These are phyloP conservation scores for Herpetospermum pedunculosum DNA, from an alignment of 306 rosid species.

Conservation along the genomic window DNA sequence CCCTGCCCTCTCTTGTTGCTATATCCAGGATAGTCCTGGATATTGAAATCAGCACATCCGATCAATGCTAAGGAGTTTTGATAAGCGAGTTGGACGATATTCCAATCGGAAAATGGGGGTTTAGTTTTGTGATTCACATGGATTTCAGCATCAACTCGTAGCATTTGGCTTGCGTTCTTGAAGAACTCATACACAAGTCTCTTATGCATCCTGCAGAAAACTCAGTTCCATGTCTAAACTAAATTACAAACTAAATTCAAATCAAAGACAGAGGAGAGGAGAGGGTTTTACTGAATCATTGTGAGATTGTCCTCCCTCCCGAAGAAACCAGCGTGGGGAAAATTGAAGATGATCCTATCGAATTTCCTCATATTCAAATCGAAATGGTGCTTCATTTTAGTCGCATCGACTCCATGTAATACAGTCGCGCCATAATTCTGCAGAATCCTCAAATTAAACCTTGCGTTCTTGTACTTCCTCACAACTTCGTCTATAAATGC, in stretches of 20 bases:
- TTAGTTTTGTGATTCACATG: conserved; percentile 48
- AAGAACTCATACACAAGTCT: conserved; percentile 35
- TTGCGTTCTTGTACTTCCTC: neutral
- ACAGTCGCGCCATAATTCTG: neutral
- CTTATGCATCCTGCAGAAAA: conserved; percentile 38
- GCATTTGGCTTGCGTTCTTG: conserved; percentile 34
- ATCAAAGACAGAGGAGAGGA: neutral
- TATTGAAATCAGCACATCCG: conserved; percentile 26
- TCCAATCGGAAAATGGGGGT: conserved; percentile 28
- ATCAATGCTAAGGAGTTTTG: conserved; percentile 15
- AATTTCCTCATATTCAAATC: conserved; percentile 3
- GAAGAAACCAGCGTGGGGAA: conserved; percentile 55
- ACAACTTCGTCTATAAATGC: neutral
- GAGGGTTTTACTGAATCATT: conserved; percentile 36
- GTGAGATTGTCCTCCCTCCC: conserved; percentile 11
- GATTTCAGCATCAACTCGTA: conserved; percentile 36
- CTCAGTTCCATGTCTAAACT: conserved; percentile 1
- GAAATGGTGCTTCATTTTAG: conserved; percentile 28
- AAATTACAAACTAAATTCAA: too few species aligned
- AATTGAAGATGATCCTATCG: conserved; percentile 45
- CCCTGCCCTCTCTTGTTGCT: conserved; percentile 45
- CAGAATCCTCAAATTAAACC: neutral
- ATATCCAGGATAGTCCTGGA: conserved; percentile 38
- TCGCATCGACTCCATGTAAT: conserved; percentile 33
- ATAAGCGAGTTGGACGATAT: conserved; percentile 16